These are phyloP conservation scores for Epicoccum nigrum DNA, from an alignment of 2,329 filamentous ascomycete species.

Conservation along the genomic window DNA sequence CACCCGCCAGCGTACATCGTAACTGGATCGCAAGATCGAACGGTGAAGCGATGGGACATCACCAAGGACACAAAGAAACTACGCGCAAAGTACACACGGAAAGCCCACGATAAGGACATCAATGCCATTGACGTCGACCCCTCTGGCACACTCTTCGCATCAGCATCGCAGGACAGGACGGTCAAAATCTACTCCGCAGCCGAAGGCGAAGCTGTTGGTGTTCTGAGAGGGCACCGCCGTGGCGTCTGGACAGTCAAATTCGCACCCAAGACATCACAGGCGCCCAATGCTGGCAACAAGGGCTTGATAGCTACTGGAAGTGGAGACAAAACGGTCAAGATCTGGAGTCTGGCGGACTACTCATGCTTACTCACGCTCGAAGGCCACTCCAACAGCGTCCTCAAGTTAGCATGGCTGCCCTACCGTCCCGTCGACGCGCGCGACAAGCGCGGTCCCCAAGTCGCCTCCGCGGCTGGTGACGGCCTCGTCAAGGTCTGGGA, in stretches of 20 bases:
- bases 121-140: constrained; percentile 88
- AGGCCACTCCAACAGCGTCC: constrained; percentile 91
- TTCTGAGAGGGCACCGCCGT: constrained; percentile 88
- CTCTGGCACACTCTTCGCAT: constrained; percentile 81
- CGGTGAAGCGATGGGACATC: constrained; percentile 92
- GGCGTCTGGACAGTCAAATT: constrained; percentile 97
- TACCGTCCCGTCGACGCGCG: constrained; percentile 49
- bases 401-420: constrained; percentile 90
- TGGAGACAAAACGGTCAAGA: constrained; percentile 93
- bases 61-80: constrained; percentile 57
- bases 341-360: constrained; percentile 94
- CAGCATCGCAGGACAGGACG: constrained; percentile 93
- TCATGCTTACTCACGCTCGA: constrained; percentile 93
- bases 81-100: constrained; percentile 81
- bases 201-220: constrained; percentile 88
- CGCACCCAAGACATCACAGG: constrained; percentile 76
- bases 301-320: constrained; percentile 88
- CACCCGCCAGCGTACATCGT: constrained; percentile 84
- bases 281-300: constrained; percentile 65
- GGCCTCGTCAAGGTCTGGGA: constrained; percentile 98
- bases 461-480: constrained; percentile 89
- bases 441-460: constrained; percentile 67
- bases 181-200: constrained; percentile 96
- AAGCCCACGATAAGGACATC: constrained; percentile 98
- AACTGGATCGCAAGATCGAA: constrained; percentile 94